A percentile compares a stretch with the other conserved stretches of the same genome.
Evolutionary conservation across 352 stramenopile species (phyloP).

Genomic region (Phytopythium oedochilum): DNA sequence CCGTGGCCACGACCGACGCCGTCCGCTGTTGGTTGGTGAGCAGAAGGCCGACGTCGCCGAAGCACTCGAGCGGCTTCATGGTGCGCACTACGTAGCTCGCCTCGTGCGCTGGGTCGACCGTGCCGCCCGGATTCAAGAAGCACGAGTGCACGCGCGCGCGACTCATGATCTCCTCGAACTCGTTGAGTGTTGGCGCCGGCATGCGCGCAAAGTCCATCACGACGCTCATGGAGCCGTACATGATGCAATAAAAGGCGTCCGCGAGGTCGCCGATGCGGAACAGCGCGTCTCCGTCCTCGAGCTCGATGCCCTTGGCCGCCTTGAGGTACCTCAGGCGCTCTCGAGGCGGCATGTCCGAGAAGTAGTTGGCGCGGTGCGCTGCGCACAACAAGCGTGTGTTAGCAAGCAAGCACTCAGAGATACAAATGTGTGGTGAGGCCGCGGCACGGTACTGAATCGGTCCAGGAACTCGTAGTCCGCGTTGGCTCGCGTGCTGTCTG

Average conservation of each 20-base stretch:
- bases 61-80: constrained; percentile 65
- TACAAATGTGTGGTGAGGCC: no score
- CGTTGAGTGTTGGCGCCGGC: constrained; percentile 50
- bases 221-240: constrained; percentile 69
- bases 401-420: no score
- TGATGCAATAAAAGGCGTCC: constrained; percentile 74
- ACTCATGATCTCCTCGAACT: constrained; percentile 74
- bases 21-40: constrained; percentile 53
- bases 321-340: constrained; percentile 60
- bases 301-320: constrained; percentile 55
- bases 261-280: constrained; percentile 67
- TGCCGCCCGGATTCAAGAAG: constrained; percentile 52
- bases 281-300: constrained; percentile 55
- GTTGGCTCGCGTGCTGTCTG: constrained; percentile 30
- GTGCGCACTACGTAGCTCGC: constrained; percentile 58
- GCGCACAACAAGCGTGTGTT: background rate
- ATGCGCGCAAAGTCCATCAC: constrained; percentile 74
- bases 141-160: constrained; percentile 64
- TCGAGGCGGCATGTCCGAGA: constrained; percentile 42
- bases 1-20: constrained; percentile 58
- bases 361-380: constrained; percentile 65
- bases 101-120: constrained; percentile 27
- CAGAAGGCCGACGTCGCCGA: constrained; percentile 62
- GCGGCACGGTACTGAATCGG: constrained; percentile 33
- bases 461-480: constrained; percentile 71